Base-by-base conservation (phyloP, 2,329 filamentous ascomycete genomes). In the Davidsoniella virescens region DNA sequence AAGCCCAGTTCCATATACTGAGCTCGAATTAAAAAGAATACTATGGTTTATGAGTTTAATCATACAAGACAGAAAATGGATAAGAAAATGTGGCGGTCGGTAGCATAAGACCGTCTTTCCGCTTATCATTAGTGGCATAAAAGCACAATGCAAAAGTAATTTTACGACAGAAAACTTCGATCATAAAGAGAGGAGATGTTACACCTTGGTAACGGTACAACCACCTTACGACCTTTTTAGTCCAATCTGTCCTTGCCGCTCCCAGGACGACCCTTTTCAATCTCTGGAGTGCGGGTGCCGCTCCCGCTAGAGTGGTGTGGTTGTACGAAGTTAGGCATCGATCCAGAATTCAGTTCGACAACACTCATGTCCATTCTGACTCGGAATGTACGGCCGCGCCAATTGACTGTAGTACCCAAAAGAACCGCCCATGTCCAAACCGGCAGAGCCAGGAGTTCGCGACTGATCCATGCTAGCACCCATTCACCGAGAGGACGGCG, bases 401-500 rank as follows among this genome's bases (percentile, higher is more conserved):
- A 98, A 48, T 76, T 76, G 0, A 98, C 86, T 0, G 80, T 90
- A 1, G 83, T 78, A 0, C 92, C 92, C n/a, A 90, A 82, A 57
- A 86, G 77, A 17, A 95, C 84, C 1, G 92, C 92, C 76, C 82
- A 87, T 0, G 78, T 68, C 92, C 92, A 98, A 53, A 98, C 82
- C 0, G 88, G 88, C 43, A 94, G 68, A 0, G 92, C 88, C 7
- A 95, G 69, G 0, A 76, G 56, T 65, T 98, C 92, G 29, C 92
- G 72, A 0, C 84, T 87, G 0, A 94, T 57, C 92, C 93, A 98
- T 0, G 88, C 84, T 5, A 73, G 62, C 3, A 92, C 60, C 84
- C 87, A 98, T 56, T 84, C 72, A 0, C 63, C 55, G 51, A 92
- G 82, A 0, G 71, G 66, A 37, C 84, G 70, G 64, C 67, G 54